Conservation (phyloP, 1,284 basidiomycete genomes). For the Jaminaea rosea region DNA sequence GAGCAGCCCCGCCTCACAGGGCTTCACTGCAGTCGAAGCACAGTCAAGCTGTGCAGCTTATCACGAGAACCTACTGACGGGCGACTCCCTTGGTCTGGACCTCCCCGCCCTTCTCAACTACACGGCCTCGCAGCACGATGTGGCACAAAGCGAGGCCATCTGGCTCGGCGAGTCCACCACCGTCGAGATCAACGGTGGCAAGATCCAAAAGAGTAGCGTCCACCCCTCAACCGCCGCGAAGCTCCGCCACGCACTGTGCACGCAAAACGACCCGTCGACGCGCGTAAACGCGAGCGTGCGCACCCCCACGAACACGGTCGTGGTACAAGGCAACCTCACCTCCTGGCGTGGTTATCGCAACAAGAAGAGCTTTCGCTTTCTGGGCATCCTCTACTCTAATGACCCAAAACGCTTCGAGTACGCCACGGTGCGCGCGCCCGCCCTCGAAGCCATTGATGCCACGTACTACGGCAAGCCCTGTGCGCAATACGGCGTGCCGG, state of each 20-base stretch:
- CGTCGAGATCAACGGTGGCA: not conserved
- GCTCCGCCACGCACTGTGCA: not conserved
- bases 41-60: not conserved
- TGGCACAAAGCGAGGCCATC: not conserved
- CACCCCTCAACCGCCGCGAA: not conserved
- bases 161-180: not conserved
- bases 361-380: not conserved
- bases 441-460: not conserved
- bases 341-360: not conserved
- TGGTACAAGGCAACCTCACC: not conserved
- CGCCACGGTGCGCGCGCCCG: not conserved
- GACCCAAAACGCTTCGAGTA: not conserved
- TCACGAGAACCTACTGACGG: not conserved
- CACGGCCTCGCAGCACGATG: not conserved
- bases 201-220: not conserved
- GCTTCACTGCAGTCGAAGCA: too few relatives aligned
- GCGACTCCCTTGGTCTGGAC: not conserved
- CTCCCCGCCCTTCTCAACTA: not conserved
- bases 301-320: not conserved
- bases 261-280: not conserved
- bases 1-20: not conserved
- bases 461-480: not conserved
- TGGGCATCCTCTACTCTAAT: conserved; percentile 1
- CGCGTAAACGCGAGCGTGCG: not conserved
- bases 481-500: not conserved